phyloP scores from a whole-genome alignment of 2,329 filamentous ascomycete species.

The Talaromyces pinophilus region DNA sequence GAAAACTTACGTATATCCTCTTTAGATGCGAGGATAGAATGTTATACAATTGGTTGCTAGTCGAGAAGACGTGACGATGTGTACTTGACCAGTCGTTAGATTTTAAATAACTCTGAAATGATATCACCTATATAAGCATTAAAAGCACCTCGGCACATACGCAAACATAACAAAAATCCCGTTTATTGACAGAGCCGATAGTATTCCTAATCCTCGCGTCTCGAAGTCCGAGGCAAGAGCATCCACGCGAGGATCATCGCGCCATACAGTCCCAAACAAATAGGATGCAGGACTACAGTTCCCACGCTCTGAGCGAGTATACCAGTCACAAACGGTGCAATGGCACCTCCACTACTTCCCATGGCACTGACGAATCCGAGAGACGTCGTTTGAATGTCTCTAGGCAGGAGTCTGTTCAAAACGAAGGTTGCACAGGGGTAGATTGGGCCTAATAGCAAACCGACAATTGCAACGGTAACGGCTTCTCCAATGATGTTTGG shows the following conservation, averaged over 20 bases:
- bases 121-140: neutral
- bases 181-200: neutral
- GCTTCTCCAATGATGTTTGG: conserved; percentile 73
- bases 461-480: conserved; percentile 67
- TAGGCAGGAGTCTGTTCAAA: conserved; percentile 36
- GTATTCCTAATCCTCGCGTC: conserved; percentile 49
- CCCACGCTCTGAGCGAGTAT: conserved; percentile 50
- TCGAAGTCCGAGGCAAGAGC: conserved; percentile 52
- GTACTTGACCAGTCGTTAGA: neutral
- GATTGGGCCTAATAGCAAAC: conserved; percentile 73
- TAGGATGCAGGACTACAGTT: conserved; percentile 55
- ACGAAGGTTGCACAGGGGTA: conserved; percentile 66
- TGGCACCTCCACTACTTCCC: conserved; percentile 46
- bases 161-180: neutral
- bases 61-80: neutral
- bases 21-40: neutral
- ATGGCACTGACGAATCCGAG: conserved; percentile 44
- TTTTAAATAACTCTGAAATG: neutral
- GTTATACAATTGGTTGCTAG: neutral
- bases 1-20: neutral
- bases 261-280: conserved; percentile 57
- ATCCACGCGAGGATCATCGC: conserved; percentile 58
- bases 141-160: neutral
- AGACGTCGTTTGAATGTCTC: conserved; percentile 43
- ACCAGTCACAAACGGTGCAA: conserved; percentile 52